These are phyloP conservation scores for Parietaria judaica DNA, from an alignment of 306 rosid species.

Conservation along the genomic window DNA sequence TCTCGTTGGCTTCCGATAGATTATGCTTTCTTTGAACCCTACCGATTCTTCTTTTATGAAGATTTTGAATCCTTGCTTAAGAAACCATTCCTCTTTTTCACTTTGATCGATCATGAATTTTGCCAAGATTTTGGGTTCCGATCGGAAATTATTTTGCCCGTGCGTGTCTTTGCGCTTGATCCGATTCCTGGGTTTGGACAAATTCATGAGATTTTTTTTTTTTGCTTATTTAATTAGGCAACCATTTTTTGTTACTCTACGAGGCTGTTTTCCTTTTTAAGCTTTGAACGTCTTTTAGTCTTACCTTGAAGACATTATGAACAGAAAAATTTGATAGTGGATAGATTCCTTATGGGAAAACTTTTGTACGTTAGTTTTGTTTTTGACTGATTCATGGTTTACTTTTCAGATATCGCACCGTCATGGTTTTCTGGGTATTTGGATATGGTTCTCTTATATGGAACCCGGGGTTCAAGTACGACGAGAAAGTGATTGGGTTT, in stretches of 20 bases:
- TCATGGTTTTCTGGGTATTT: conserved; percentile 93
- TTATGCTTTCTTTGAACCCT: background rate
- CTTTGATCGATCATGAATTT: background rate
- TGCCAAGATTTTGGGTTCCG: too few relatives aligned
- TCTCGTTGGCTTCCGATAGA: conserved; percentile 20
- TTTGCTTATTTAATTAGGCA: too few relatives aligned
- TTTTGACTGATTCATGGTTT: background rate
- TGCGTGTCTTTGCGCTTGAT: too few relatives aligned
- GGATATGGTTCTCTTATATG: conserved; percentile 96
- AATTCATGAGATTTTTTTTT: too few relatives aligned
- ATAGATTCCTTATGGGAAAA: background rate
- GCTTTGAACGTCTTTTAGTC: background rate
- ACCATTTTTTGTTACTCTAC: too few relatives aligned
- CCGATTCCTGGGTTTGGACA: too few relatives aligned
- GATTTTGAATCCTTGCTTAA: background rate
- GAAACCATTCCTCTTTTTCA: background rate
- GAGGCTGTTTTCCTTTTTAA: too few relatives aligned
- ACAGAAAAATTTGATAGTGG: background rate
- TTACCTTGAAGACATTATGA: background rate
- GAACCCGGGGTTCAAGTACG: conserved; percentile 89
- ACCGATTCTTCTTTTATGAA: background rate
- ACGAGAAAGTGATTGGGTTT: conserved; percentile 69
- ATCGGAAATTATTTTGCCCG: too few relatives aligned
- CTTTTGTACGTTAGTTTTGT: background rate
- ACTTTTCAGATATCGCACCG: conserved; percentile 28